A percentile compares a stretch with the other conserved stretches of the same genome.
phyloP scores from a whole-genome alignment of 1,284 basidiomycete genomes.

The Cerioporus squamosus region DNA sequence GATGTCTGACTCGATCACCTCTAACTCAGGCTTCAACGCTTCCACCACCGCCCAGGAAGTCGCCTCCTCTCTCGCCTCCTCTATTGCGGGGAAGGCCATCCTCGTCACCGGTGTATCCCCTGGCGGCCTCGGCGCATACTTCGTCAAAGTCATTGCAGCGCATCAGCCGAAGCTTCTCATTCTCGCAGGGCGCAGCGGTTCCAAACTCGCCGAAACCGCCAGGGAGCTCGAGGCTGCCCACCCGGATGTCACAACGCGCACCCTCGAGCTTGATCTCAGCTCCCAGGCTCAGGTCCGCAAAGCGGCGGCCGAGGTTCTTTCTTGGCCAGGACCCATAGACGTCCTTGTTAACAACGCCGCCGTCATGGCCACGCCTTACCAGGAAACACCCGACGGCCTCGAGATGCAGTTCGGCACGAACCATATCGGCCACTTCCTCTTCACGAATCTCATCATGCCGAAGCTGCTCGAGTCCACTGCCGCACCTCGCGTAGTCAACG shows the following conservation, averaged over 20 bases:
- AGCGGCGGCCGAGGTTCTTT: conserved; percentile 45
- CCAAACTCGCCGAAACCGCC: background rate
- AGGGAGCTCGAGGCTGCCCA: background rate
- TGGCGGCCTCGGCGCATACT: background rate
- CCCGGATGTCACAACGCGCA: background rate
- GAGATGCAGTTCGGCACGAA: conserved; percentile 57
- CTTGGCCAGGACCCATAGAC: conserved; percentile 23
- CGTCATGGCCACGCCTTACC: background rate
- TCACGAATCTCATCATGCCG: background rate
- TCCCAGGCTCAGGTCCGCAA: conserved; percentile 47
- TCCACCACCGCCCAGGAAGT: background rate
- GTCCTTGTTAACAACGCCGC: background rate
- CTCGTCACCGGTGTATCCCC: background rate
- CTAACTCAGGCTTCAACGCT: too few species aligned
- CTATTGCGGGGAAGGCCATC: background rate
- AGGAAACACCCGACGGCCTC: conserved; percentile 46
- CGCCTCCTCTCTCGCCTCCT: background rate
- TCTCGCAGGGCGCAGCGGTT: background rate
- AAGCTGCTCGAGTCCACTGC: background rate
- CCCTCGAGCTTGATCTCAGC: conserved; percentile 49
- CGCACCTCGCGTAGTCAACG: background rate
- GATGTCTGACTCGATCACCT: too few species aligned
- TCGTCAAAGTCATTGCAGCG: background rate
- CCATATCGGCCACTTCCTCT: background rate
- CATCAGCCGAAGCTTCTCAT: background rate